Conservation (phyloP, 139 green algal genomes). For the Parachlorella kessleri region DNA sequence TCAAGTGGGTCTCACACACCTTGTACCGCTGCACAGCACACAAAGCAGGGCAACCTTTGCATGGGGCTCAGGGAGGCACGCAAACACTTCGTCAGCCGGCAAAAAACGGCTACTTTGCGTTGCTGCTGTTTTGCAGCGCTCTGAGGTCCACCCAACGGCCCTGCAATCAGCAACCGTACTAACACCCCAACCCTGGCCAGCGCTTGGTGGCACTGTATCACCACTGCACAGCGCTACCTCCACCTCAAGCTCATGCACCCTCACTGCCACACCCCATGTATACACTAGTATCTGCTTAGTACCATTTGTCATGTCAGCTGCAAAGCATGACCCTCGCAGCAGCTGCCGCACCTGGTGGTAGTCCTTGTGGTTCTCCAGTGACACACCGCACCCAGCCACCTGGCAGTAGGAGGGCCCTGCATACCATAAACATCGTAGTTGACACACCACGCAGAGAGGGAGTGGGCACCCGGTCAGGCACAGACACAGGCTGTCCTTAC, state of each 20-base stretch:
- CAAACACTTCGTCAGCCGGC: background rate
- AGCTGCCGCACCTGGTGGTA: slow-evolving; percentile 81
- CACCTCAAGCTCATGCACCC: too few species aligned
- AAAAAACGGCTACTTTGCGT: too few species aligned
- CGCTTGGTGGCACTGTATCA: too few species aligned
- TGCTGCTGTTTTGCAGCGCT: too few species aligned
- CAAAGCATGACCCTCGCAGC: background rate
- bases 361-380: slow-evolving; percentile 74
- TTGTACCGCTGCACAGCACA: slow-evolving; percentile 72
- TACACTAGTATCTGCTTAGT: too few species aligned
- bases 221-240: too few species aligned
- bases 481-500: background rate
- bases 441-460: background rate
- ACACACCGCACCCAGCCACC: slow-evolving; percentile 64
- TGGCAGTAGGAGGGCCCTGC: slow-evolving; percentile 40
- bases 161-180: background rate
- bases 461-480: background rate
- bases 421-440: background rate
- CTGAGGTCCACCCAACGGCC: too few species aligned
- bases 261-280: too few species aligned
- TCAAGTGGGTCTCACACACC: slow-evolving; percentile 43
- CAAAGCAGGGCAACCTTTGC: background rate
- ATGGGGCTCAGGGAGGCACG: background rate
- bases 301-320: background rate
- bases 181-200: background rate